A percentile compares a stretch with the other conserved stretches of the same genome.
Evolutionary conservation across 1,284 basidiomycete species (phyloP).

Genomic region (Cutaneotrichosporon spelunceum): DNA sequence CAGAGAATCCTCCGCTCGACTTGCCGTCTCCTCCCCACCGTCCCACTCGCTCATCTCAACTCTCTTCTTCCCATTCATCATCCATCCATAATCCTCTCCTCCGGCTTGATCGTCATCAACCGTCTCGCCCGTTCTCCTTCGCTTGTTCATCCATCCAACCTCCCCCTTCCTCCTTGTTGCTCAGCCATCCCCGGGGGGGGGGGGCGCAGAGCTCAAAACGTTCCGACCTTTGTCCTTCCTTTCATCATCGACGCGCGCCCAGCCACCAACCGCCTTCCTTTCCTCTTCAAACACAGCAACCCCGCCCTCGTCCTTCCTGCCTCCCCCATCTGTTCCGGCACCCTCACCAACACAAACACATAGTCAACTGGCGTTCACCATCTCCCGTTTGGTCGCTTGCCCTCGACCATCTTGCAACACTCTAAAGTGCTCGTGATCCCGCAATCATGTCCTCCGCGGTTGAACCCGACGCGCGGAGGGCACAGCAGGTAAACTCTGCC

Average conservation of each 20-base stretch:
- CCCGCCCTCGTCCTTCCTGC: neutral
- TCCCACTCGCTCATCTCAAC: neutral
- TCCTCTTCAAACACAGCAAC: neutral
- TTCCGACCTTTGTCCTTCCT: conserved; percentile 21
- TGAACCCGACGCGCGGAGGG: conserved; percentile 26
- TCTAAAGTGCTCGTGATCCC: neutral
- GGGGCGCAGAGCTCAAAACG: neutral
- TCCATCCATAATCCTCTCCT: no score
- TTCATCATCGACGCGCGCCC: conserved; percentile 12
- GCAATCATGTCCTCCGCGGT: conserved; percentile 14
- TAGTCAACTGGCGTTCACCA: neutral
- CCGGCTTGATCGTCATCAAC: neutral
- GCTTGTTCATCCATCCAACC: neutral
- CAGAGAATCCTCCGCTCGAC: neutral
- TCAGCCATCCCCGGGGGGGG: neutral
- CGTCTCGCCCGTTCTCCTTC: neutral
- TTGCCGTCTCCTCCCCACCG: neutral
- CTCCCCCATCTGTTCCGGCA: neutral
- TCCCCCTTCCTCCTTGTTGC: neutral
- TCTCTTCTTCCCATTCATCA: neutral
- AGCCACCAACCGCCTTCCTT: conserved; percentile 12
- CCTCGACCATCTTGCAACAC: neutral
- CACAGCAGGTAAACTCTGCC: conserved; percentile 38
- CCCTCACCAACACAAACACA: neutral
- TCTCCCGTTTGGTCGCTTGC: neutral